phyloP scores from a whole-genome alignment of 208 protist genomes.

The Wallacemonas sp. region DNA sequence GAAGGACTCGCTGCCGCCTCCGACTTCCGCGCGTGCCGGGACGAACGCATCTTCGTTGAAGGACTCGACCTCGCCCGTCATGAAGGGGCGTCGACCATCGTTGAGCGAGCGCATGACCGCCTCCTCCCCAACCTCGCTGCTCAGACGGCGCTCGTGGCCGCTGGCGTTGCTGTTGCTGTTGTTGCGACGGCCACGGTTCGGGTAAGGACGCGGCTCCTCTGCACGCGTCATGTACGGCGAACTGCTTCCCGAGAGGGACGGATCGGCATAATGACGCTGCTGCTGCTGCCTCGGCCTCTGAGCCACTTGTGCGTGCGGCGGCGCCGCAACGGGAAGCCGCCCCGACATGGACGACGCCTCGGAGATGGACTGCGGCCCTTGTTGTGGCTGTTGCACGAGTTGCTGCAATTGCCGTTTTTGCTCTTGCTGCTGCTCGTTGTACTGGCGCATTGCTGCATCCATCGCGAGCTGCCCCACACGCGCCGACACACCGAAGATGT shows the following conservation, averaged over 20 bases:
- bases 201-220: too few species aligned
- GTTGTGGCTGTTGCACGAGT: background rate
- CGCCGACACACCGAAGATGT: constrained; percentile 49
- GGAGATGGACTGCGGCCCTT: too few species aligned
- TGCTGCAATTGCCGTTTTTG: background rate
- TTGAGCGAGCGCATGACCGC: background rate
- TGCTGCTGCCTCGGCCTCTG: too few species aligned
- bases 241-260: too few species aligned
- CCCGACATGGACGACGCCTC: too few species aligned
- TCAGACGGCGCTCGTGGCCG: background rate
- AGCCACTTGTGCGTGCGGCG: too few species aligned
- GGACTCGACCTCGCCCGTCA: background rate
- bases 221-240: too few species aligned
- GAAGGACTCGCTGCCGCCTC: too few species aligned
- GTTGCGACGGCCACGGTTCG: background rate
- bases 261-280: too few species aligned
- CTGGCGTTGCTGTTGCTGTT: background rate
- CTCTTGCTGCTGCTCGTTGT: constrained; percentile 9
- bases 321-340: too few species aligned
- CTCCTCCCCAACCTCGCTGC: background rate
- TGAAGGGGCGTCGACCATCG: background rate
- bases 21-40: too few species aligned
- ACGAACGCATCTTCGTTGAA: background rate
- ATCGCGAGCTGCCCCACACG: constrained; percentile 23
- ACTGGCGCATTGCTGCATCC: constrained; percentile 14